Evolutionary conservation across 2,329 filamentous ascomycete species (phyloP).

Genomic region (Nemania sp.): DNA sequence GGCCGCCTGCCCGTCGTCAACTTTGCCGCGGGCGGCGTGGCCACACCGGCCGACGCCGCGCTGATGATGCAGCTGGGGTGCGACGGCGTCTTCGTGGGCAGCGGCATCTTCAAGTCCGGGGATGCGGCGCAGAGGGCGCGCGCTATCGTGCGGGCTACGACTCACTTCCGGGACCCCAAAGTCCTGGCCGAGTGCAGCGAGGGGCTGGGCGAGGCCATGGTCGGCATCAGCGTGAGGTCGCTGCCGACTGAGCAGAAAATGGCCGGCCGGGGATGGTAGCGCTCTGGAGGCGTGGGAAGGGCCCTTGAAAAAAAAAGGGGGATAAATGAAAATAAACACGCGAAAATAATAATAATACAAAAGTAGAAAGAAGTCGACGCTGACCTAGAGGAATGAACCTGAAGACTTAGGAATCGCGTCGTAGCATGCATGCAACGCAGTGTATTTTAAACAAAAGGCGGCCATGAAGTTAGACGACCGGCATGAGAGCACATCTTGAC

Average conservation of each 20-base stretch:
- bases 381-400: not conserved
- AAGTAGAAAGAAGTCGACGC: not conserved
- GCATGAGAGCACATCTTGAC: slow-evolving; percentile 1
- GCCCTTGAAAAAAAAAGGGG: not conserved
- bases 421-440: not conserved
- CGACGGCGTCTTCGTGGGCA: slow-evolving; percentile 97
- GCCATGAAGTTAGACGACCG: not conserved
- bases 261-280: slow-evolving; percentile 87
- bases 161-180: slow-evolving; percentile 87
- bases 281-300: too few relatives aligned
- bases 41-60: slow-evolving; percentile 96
- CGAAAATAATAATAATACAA: too few relatives aligned
- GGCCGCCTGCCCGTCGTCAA: slow-evolving; percentile 95
- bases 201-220: slow-evolving; percentile 97
- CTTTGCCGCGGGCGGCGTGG: slow-evolving; percentile 98
- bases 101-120: slow-evolving; percentile 96
- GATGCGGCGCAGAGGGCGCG: slow-evolving; percentile 89
- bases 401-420: not conserved
- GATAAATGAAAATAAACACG: not conserved
- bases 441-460: slow-evolving; percentile 25
- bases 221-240: slow-evolving; percentile 86
- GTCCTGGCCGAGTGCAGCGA: slow-evolving; percentile 88
- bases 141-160: slow-evolving; percentile 94
- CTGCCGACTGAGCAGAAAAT: slow-evolving; percentile 86
- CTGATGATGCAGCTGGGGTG: slow-evolving; percentile 99